Base-by-base conservation (phyloP, 129 eudicot genomes). In the Daucus carota region DNA sequence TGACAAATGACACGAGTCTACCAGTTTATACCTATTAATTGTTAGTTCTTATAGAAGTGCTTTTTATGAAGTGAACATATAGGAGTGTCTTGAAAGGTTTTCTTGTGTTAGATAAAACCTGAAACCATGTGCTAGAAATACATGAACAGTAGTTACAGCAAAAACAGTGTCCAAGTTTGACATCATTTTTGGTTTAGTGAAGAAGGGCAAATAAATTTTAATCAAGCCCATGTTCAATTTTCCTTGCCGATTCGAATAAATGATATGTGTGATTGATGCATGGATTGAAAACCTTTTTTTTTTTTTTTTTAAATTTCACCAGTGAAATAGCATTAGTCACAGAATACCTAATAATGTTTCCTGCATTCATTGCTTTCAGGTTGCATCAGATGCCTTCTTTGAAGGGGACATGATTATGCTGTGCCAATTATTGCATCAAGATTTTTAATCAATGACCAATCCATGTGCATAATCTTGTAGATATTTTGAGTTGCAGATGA, bases 401-500 rank as follows among this genome's bases (percentile, higher is more conserved):
- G 26, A 45, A 52, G n/a, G 47, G 75, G 65, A 66, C 24, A n/a
- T 73, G 20, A 18, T 68, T 67, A 11, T 45, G 38, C 79, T 14
- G 54, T 75, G 80, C 33, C n/a, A 44, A 31, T 77, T 47, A 22
- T 66, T 42, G 72, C 78, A 13, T 73, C 48, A 22, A 28, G 73
- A 63, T 52, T 77, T 76, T 44, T 73, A 79, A 78, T 59, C 84
- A 72, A 70, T 72, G 75, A 76, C 73, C 48, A 73, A 84, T 73
- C 70, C 81, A 68, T 83, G 79, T 83, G 86, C 88, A 75, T 82
- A 77, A 83, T 83, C 83, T 87, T 88, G 90, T 93, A 88, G 98
- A 88, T 84, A 82, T 85, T 79, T 86, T 80, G 86, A 82, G 88
- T 81, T 83, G 98, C 98, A 93, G 98, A 90, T 93, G 98, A 72